phyloP scores from a whole-genome alignment of 83 land plant genomes.

The Picea abies region DNA sequence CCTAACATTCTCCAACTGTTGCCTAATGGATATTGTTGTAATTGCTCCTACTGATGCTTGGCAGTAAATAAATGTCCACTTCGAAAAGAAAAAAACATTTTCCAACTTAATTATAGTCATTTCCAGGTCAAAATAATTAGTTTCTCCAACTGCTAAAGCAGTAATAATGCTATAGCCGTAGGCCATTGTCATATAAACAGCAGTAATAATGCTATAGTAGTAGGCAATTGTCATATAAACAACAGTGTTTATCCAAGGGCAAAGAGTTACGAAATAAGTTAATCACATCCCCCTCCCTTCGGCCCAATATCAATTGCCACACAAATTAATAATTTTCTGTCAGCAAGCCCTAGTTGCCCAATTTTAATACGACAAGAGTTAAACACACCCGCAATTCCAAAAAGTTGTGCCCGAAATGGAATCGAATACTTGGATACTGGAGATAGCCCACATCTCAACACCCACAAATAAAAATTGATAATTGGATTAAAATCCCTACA shows the following conservation, averaged over 20 bases:
- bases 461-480: neutral
- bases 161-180: neutral
- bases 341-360: neutral
- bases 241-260: neutral
- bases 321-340: neutral
- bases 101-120: neutral
- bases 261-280: neutral
- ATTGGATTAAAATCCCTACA: neutral
- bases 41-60: no score
- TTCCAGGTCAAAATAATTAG: neutral
- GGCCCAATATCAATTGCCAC: neutral
- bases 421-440: neutral
- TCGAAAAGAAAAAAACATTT: neutral
- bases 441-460: neutral
- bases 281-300: neutral
- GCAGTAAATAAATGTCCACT: no score
- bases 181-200: neutral
- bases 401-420: neutral
- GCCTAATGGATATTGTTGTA: no score
- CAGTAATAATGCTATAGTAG: neutral
- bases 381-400: neutral
- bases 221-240: neutral
- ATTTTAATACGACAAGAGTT: neutral
- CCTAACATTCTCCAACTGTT: neutral
- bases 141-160: neutral